These are phyloP conservation scores for Musa troglodytarum DNA, from an alignment of 176 grass and related monocot species.

Conservation along the genomic window DNA sequence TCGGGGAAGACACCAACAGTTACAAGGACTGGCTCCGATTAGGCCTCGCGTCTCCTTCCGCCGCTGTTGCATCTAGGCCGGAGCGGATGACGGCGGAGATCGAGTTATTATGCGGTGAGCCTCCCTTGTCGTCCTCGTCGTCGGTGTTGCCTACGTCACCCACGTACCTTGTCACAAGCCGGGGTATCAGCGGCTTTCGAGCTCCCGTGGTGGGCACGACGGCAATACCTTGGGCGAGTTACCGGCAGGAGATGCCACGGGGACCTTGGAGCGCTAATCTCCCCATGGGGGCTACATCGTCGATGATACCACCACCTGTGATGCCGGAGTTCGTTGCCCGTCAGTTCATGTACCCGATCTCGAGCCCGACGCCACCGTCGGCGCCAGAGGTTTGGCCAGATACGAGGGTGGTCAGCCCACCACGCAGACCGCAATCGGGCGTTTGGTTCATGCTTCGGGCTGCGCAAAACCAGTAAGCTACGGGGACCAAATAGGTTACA, in stretches of 20 bases:
- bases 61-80: slow-evolving; percentile 2
- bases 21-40: slow-evolving; percentile 64
- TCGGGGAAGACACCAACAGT: slow-evolving; percentile 16
- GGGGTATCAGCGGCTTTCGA: slow-evolving; percentile 29
- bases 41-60: slow-evolving; percentile 29
- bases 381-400: slow-evolving; percentile 22
- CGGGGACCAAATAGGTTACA: not conserved
- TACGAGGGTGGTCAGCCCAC: slow-evolving; percentile 26
- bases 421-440: slow-evolving; percentile 36
- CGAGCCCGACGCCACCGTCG: slow-evolving; percentile 1
- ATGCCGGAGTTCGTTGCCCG: not conserved
- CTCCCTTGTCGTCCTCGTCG: not conserved
- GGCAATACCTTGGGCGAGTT: not conserved
- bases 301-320: slow-evolving; percentile 5
- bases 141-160: not conserved
- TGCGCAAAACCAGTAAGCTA: slow-evolving; percentile 58
- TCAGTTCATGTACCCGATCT: not conserved
- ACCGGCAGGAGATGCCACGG: not conserved
- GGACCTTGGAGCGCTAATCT: not conserved
- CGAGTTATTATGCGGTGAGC: not conserved
- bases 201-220: not conserved
- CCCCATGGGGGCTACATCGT: not conserved
- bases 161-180: slow-evolving; percentile 5
- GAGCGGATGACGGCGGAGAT: not conserved
- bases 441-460: slow-evolving; percentile 76